Conservation (phyloP, 2,329 filamentous ascomycete species). For the Colletotrichum simmondsii region DNA sequence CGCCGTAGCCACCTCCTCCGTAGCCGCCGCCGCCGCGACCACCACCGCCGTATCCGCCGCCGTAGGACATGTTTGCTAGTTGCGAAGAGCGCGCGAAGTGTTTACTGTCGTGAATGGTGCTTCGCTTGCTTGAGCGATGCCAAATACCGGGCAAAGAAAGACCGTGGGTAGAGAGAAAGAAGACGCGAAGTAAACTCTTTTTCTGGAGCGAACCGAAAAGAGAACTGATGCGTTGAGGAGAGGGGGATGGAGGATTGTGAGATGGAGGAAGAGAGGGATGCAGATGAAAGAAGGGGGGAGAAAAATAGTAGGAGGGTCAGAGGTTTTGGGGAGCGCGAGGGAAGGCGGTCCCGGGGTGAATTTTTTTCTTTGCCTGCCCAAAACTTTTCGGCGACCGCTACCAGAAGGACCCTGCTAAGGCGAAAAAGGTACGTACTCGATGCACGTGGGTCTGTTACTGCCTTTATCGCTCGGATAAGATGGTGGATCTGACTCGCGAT, state of each 20-base stretch:
- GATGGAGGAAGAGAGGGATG: slow-evolving; percentile 33
- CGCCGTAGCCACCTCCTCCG: slow-evolving; percentile 41
- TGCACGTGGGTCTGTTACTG: slow-evolving; percentile 7
- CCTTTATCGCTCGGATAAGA: slow-evolving; percentile 22
- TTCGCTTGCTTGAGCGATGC: slow-evolving; percentile 18
- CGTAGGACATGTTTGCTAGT: slow-evolving; percentile 57
- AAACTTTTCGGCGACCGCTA: slow-evolving; percentile 30
- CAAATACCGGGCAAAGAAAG: slow-evolving; percentile 20
- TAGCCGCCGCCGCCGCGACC: slow-evolving; percentile 43
- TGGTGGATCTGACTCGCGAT: slow-evolving; percentile 32
- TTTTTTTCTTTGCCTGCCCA: slow-evolving; percentile 30
- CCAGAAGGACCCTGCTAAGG: slow-evolving; percentile 28
- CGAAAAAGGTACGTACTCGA: slow-evolving; percentile 28
- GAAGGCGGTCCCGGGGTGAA: slow-evolving; percentile 27
- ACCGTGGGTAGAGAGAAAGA: slow-evolving; percentile 5
- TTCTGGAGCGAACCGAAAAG: slow-evolving; percentile 30
- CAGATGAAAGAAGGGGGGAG: slow-evolving; percentile 15
- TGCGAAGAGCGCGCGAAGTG: slow-evolving; percentile 8
- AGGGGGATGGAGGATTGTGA: slow-evolving; percentile 19
- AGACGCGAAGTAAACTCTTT: slow-evolving; percentile 8
- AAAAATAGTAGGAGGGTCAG: slow-evolving; percentile 20
- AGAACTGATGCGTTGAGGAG: slow-evolving; percentile 18
- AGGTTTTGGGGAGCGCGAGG: slow-evolving; percentile 29
- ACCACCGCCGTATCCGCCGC: slow-evolving; percentile 47
- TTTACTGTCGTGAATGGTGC: not conserved